A percentile compares a stretch with the other conserved stretches of the same genome.
These are phyloP conservation scores for Vanrija sp. DNA, from an alignment of 1,284 basidiomycete species.

Conservation along the genomic window DNA sequence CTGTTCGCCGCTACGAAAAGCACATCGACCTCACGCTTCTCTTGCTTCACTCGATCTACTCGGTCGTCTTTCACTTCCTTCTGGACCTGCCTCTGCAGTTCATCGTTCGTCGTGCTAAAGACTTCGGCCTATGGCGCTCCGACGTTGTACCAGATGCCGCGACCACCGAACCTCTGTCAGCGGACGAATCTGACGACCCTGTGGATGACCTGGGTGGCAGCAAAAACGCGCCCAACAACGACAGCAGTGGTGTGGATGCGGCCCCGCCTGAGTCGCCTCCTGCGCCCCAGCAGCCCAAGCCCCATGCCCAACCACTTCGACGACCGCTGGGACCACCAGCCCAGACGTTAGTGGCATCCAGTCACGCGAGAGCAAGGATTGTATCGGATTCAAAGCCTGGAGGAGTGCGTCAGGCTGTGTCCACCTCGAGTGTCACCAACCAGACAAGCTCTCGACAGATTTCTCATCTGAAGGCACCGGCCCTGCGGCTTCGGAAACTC, in stretches of 20 bases:
- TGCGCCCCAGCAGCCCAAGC: too few relatives aligned
- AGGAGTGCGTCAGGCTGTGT: too few relatives aligned
- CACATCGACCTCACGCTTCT: conserved; percentile 37
- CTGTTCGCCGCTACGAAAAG: conserved; percentile 28
- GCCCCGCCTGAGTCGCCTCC: neutral
- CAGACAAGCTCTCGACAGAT: too few relatives aligned
- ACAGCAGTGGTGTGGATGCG: neutral
- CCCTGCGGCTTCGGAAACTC: too few relatives aligned
- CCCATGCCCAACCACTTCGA: too few relatives aligned
- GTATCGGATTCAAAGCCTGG: too few relatives aligned
- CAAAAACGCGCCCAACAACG: neutral
- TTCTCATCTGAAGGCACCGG: too few relatives aligned
- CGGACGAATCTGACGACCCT: neutral
- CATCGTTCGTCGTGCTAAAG: neutral
- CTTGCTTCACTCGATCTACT: conserved; percentile 20
- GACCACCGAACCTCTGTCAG: neutral
- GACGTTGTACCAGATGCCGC: neutral
- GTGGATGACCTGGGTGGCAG: neutral
- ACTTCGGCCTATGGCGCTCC: neutral
- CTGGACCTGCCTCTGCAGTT: conserved; percentile 3
- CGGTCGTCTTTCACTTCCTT: conserved; percentile 19
- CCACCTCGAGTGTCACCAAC: too few relatives aligned
- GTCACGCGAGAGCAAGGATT: too few relatives aligned
- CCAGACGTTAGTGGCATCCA: too few relatives aligned
- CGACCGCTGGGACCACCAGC: too few relatives aligned